Evolutionary conservation across 305 asterid species (phyloP).

Genomic region (Caryopteris hybrid): DNA sequence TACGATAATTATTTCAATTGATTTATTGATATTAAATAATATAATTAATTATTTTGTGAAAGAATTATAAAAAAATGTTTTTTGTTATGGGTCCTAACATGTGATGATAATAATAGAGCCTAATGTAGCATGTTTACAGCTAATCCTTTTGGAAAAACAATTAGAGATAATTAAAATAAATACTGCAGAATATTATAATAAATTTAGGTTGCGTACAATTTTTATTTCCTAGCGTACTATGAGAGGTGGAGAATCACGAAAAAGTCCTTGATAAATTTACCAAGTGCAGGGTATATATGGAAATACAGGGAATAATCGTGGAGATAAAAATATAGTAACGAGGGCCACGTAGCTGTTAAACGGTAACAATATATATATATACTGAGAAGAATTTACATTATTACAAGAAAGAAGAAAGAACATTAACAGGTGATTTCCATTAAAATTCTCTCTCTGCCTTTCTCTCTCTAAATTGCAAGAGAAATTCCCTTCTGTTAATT

Average conservation of each 20-base stretch:
- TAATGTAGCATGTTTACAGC: conserved; percentile 23
- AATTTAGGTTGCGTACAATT: neutral
- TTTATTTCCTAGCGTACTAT: neutral
- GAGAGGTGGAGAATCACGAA: neutral
- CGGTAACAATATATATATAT: conserved; percentile 19
- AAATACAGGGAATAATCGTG: conserved; percentile 9
- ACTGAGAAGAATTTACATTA: neutral
- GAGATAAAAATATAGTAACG: conserved; percentile 10
- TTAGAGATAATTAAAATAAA: neutral
- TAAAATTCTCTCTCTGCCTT: conserved; percentile 10
- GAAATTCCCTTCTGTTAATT: conserved; percentile 21
- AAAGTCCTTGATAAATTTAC: neutral
- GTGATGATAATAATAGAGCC: conserved; percentile 27
- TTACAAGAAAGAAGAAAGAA: conserved; percentile 13
- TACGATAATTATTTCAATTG: neutral
- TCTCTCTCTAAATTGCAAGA: conserved; percentile 27
- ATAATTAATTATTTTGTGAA: neutral
- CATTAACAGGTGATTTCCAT: conserved; percentile 31
- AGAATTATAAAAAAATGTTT: neutral
- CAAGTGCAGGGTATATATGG: conserved; percentile 7
- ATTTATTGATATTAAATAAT: neutral
- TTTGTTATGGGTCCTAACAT: conserved; percentile 8
- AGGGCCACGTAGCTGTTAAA: conserved; percentile 14
- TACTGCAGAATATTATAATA: neutral
- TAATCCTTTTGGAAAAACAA: conserved; percentile 18